phyloP scores from a whole-genome alignment of 129 eudicot species.

The Chrysanthemum lavandulifolium region DNA sequence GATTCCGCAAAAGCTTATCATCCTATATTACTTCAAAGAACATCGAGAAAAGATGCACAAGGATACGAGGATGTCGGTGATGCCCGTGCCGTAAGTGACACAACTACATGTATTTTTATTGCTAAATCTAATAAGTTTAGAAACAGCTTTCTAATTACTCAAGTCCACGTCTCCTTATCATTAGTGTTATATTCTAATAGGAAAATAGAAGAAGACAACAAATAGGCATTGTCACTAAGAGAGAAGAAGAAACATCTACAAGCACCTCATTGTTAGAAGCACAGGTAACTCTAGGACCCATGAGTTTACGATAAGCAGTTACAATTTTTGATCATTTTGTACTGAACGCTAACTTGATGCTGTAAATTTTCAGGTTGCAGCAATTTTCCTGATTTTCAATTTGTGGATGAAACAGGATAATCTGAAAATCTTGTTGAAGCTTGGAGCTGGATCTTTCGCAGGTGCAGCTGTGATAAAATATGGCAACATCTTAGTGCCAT shows the following conservation, averaged over 20 bases:
- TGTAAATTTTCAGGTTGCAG: constrained; percentile 50
- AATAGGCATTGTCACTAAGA: constrained; percentile 42
- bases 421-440: constrained; percentile 45
- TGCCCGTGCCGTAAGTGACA: constrained; percentile 70
- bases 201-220: constrained; percentile 79
- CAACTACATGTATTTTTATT: neutral
- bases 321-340: constrained; percentile 20
- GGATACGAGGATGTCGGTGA: constrained; percentile 61
- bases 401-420: constrained; percentile 41
- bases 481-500: constrained; percentile 56
- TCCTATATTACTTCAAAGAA: constrained; percentile 81
- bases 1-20: constrained; percentile 88
- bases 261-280: constrained; percentile 54
- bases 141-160: constrained; percentile 1
- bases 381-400: no score
- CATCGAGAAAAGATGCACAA: constrained; percentile 59
- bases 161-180: constrained; percentile 17
- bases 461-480: constrained; percentile 68
- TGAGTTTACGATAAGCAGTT: constrained; percentile 6
- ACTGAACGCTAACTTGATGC: neutral
- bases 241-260: constrained; percentile 50
- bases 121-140: neutral
- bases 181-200: constrained; percentile 37
- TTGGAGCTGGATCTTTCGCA: constrained; percentile 53
- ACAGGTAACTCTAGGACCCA: constrained; percentile 42